Evolutionary conservation across 2,329 filamentous ascomycete species (phyloP).

Genomic region (Drechslerella stenobrocha): DNA sequence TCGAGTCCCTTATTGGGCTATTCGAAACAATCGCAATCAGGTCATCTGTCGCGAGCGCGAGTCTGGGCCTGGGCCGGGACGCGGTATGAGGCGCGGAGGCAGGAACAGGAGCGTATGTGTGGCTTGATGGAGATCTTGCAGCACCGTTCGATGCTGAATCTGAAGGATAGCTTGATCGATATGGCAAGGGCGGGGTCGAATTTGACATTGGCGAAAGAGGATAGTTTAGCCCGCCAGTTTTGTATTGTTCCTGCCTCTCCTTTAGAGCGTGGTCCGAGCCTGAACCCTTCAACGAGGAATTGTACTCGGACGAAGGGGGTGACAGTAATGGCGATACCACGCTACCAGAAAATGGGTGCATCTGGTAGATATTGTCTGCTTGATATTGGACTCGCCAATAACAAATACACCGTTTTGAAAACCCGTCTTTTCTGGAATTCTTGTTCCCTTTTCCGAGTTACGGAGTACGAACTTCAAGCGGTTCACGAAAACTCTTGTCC

Average conservation of each 20-base stretch:
- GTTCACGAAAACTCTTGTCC: conserved; percentile 47
- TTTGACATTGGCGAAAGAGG: conserved; percentile 75
- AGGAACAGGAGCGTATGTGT: conserved; percentile 22
- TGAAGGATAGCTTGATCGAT: conserved; percentile 50
- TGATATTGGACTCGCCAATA: conserved; percentile 48
- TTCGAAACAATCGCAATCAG: conserved; percentile 42
- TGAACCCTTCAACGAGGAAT: conserved; percentile 43
- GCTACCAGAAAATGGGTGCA: conserved; percentile 46
- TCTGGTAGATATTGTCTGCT: conserved; percentile 44
- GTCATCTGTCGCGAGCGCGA: conserved; percentile 45
- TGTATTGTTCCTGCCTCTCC: conserved; percentile 45
- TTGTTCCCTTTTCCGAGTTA: conserved; percentile 19
- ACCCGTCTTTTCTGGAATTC: conserved; percentile 9
- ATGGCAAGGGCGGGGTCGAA: conserved; percentile 60
- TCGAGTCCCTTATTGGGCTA: conserved; percentile 26
- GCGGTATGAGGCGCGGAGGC: conserved; percentile 27
- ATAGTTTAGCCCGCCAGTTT: conserved; percentile 57
- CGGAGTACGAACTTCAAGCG: conserved; percentile 30
- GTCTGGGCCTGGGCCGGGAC: conserved; percentile 14
- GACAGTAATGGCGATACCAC: conserved; percentile 48
- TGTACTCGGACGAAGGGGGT: conserved; percentile 46
- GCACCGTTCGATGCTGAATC: conserved; percentile 47
- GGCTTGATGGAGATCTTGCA: conserved; percentile 47
- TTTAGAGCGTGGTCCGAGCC: conserved; percentile 34
- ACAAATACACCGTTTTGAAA: conserved; percentile 40